These are phyloP conservation scores for Leucosporidium yakuticum DNA, from an alignment of 768 basidiomycete species.

Conservation along the genomic window DNA sequence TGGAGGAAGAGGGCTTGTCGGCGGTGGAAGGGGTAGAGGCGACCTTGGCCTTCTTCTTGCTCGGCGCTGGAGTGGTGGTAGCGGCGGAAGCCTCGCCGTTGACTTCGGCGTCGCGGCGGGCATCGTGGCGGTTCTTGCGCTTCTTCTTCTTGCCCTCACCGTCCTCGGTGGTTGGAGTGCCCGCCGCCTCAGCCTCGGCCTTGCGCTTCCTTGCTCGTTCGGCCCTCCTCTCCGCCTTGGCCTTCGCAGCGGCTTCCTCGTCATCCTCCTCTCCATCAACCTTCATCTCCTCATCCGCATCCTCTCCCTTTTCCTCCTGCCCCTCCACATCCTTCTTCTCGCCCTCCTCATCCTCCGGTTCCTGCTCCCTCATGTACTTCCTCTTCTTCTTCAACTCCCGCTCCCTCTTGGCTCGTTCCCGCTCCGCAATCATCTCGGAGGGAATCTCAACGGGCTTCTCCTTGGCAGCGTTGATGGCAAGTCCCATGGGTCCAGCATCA, in stretches of 20 bases:
- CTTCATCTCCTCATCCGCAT: constrained; percentile 4
- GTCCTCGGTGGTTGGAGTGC: neutral
- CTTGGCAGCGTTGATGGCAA: constrained; percentile 9
- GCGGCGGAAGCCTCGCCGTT: too few species aligned
- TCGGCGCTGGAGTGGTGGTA: neutral
- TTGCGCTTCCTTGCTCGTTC: neutral
- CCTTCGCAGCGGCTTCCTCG: neutral
- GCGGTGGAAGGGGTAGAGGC: neutral
- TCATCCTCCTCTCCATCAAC: constrained; percentile 3
- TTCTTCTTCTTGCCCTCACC: constrained; percentile 1
- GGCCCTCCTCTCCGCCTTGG: neutral
- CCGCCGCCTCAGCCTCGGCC: neutral
- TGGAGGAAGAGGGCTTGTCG: neutral
- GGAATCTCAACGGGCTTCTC: constrained; percentile 17
- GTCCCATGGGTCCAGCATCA: constrained; percentile 33
- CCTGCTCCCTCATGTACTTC: neutral
- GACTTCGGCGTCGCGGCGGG: neutral
- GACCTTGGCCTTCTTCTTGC: neutral
- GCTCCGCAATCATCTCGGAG: neutral
- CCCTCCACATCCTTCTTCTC: constrained; percentile 1
- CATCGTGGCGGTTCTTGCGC: constrained; percentile 8
- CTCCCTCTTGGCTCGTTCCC: neutral
- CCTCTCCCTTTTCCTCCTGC: neutral
- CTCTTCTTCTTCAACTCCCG: neutral
- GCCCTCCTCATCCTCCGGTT: neutral